Base-by-base conservation (phyloP, 768 basidiomycete genomes). In the Boletus tomentosulus region DNA sequence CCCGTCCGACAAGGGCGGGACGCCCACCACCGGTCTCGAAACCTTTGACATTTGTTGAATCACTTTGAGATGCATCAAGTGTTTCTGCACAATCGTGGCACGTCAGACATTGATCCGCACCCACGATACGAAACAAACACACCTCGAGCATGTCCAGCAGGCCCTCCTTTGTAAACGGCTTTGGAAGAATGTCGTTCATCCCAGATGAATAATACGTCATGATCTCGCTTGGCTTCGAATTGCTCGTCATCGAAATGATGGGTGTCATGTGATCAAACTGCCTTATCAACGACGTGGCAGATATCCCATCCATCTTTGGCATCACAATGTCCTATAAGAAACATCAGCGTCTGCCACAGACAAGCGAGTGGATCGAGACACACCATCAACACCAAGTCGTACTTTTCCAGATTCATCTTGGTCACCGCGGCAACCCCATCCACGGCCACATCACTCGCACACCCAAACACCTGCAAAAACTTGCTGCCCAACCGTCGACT, bases 211-310 rank as follows among this genome's bases (percentile, higher is more conserved):
- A 64, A 65, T 95, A 96, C 8, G 86, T 90, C 83, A 95, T 85
- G 57, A 96, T 87, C 70, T 96, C 89, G 71, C 88, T 87, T 27
- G 94, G 93, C 62, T 92, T 89, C 51, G 90, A 92, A 69, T 94
- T 96, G 64, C 85, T 87, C 49, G 95, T 98, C 96, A 98, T 98
- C 24, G 93, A 96, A 59, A 98, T 97, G 68, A 98, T 98, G 5
- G 96, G 96, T 39, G 95, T 97, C 75, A 86, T 87, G 54, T 85
- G 84, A 73, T 98, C 94, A 66, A 98, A 98, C 73, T 94, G 91
- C 16, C 96, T 80, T 61, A 98, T 97, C 62, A 98, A 71, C 53
- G 86, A 92, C 35, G 96, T 98, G 10, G 96, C 96, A 3, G 87
- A 86, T 27, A 94, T 84, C 28, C 93, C 92, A 57, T 93, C 86